Conservation (phyloP, 495 filamentous ascomycete species). For the Amphirosellinia nigrospora region DNA sequence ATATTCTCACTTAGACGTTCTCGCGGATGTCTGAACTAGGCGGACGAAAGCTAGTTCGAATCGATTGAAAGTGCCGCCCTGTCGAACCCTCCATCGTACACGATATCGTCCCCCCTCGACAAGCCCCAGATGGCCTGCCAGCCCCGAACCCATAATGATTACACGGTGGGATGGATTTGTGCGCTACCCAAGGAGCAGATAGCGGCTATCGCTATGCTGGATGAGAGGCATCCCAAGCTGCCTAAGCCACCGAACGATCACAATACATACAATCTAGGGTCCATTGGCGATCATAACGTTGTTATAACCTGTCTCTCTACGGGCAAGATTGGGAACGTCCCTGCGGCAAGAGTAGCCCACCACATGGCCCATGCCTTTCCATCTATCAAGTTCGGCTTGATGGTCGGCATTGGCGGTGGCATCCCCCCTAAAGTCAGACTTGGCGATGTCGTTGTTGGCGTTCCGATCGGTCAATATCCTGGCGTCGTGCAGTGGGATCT, state of each 20-base stretch:
- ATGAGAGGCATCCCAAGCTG: slow-evolving; percentile 40
- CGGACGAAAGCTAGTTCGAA: too few relatives aligned
- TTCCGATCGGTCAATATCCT: slow-evolving; percentile 43
- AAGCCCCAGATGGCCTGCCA: too few relatives aligned
- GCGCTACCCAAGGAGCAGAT: slow-evolving; percentile 52
- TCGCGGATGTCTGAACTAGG: too few relatives aligned
- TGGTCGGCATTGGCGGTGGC: slow-evolving; percentile 58
- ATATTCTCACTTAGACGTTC: too few relatives aligned
- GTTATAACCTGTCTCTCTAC: slow-evolving; percentile 54
- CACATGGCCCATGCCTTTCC: slow-evolving; percentile 50
- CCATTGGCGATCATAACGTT: slow-evolving; percentile 48
- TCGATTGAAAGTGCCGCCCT: too few relatives aligned
- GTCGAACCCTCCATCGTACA: too few relatives aligned
- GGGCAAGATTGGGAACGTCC: slow-evolving; percentile 41
- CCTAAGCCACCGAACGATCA: slow-evolving; percentile 29
- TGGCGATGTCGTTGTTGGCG: slow-evolving; percentile 53
- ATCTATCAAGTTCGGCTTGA: slow-evolving; percentile 48
- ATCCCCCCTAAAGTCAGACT: slow-evolving; percentile 50
- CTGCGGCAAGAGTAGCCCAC: slow-evolving; percentile 37
- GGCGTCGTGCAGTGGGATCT: slow-evolving; percentile 54
- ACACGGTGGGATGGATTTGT: slow-evolving; percentile 57
- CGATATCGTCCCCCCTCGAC: too few relatives aligned
- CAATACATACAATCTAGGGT: slow-evolving; percentile 46
- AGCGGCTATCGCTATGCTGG: slow-evolving; percentile 53
- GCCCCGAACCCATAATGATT: slow-evolving; percentile 39